Base-by-base conservation (phyloP, 2,329 filamentous ascomycete genomes). In the Cladobotryum mycophilum region DNA sequence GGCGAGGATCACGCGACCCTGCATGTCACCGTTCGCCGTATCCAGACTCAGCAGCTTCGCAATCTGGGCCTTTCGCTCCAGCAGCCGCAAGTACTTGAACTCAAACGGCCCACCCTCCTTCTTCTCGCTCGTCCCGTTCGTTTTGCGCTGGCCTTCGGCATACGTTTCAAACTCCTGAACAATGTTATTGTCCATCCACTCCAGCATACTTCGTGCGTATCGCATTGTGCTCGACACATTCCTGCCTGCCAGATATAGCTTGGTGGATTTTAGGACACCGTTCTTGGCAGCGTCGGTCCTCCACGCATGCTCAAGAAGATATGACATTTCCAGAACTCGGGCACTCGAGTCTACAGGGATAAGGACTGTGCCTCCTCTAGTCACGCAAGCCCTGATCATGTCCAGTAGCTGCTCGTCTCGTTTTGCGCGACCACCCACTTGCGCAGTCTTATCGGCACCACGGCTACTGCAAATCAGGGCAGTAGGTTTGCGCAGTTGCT, bases 181-280 rank as follows among this genome's bases (percentile, higher is more conserved):
- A 53, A 99, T 95, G 52, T 84, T 86, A 62, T 96, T 91, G 64
- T 97, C 91, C 91, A 99, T 97, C 93, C 93, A 99, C 64, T 99
- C 93, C 33, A 99, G 75, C 88, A 99, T 95, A 66, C 92, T 96
- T 58, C 91, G 81, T 22, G 92, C 88, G 58, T 96, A 89, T 47
- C 89, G 81, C 77, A 97, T 88, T 0, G 91, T 95, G 55, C 89
- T 91, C 52, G 88, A 85, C 56, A 89, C 87, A 54, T 89, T 95
- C 53, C 85, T 85, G 37, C 90, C 91, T 1, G 91, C 92, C 41
- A 99, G 75, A 64, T 90, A 96, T 1, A 96, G 74, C 59, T 78
- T 81, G 0, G 80, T 72, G 1, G 73, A 68, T 49, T 74, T 74
- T 14, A 85, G 69, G 1, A 70, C 69, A 18, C 76, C 76, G 20